Evolutionary conservation across 75 land plant species (phyloP).

Genomic region (Adiantum capillusveneris): DNA sequence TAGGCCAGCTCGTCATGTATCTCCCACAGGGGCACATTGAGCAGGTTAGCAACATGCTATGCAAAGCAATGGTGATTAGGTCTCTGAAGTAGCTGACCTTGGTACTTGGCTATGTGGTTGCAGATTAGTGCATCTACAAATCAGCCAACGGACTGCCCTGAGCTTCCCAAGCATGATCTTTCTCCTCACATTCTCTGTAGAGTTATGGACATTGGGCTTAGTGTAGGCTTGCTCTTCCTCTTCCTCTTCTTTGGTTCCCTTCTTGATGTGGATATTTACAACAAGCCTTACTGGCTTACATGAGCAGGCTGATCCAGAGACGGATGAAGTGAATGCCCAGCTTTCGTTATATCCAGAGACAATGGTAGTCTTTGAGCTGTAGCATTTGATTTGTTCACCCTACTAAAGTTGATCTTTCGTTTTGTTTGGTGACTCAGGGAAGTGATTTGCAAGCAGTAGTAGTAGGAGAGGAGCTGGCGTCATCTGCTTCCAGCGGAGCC

Average conservation of each 20-base stretch:
- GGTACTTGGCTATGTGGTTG: background rate
- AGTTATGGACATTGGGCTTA: slow-evolving; percentile 35
- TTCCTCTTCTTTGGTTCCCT: no score
- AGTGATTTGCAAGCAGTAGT: no score
- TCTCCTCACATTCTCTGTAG: slow-evolving; percentile 47
- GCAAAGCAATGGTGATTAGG: background rate
- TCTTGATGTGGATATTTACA: no score
- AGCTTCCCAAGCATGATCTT: slow-evolving; percentile 39
- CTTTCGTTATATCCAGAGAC: slow-evolving; percentile 23
- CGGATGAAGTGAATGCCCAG: slow-evolving; percentile 41
- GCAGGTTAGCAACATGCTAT: slow-evolving; percentile 13
- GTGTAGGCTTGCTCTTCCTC: slow-evolving; percentile 25
- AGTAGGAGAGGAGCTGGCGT: no score
- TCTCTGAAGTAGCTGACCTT: background rate
- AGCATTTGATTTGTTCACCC: no score
- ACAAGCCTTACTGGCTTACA: background rate
- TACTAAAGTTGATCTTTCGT: no score
- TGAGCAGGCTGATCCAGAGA: slow-evolving; percentile 41
- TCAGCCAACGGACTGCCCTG: slow-evolving; percentile 12
- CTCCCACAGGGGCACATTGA: slow-evolving; percentile 31
- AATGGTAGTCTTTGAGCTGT: no score
- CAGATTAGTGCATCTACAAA: slow-evolving; percentile 44
- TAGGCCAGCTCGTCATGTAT: slow-evolving; percentile 12
- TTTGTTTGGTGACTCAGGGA: no score
- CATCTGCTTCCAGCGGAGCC: no score